Evolutionary conservation across 768 basidiomycete genomes (phyloP), one percentile per base, ranked within the genome.

Genomic region (Rubroboletus pulcherrimus): DNA sequence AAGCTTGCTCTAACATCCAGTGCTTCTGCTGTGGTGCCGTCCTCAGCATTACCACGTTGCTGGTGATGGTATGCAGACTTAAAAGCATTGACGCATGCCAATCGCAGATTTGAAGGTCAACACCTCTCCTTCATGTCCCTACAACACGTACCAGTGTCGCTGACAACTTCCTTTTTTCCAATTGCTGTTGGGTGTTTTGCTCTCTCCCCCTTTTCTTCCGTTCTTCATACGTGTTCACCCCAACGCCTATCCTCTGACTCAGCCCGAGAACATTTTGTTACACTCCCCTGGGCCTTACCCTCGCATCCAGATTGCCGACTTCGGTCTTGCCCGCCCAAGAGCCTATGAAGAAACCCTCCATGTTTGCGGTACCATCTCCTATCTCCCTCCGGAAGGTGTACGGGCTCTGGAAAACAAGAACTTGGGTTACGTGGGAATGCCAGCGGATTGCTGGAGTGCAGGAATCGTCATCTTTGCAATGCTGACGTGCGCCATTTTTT

Each of bases 371-470:
- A 93, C 91, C 0, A 83, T 93, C 19, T 85, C 88, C 1, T 93
- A 93, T 69, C 76, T 93, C 15, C 90, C 91, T 8, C 91, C 91
- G 0, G 91, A 93, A 71, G 91, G 89, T 11, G 82, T 93, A 37
- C 76, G 88, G 10, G 91, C 91, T 7, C 73, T 93, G 40, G 87
- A 91, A 61, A 77, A 87, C 60, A 86, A 85, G 61, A 77, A 89
- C 55, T 70, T 89, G 41, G 83, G 87, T 49, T 91, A 91, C 61
- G 71, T 78, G 33, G 89, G 89, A 19, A 87, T 92, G 86, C 88
- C 90, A n/a, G 81, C 90, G 3, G 91, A 93, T 69, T 93, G 91
- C 63, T 93, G 91, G 91, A 91, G 91, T 61, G 81, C 87, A 12
- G 91, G 91, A 6, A 81, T 92, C 6, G 84, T 89, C 50, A 72